phyloP scores from a whole-genome alignment of 768 basidiomycete species.

The Lentinula sp. region DNA sequence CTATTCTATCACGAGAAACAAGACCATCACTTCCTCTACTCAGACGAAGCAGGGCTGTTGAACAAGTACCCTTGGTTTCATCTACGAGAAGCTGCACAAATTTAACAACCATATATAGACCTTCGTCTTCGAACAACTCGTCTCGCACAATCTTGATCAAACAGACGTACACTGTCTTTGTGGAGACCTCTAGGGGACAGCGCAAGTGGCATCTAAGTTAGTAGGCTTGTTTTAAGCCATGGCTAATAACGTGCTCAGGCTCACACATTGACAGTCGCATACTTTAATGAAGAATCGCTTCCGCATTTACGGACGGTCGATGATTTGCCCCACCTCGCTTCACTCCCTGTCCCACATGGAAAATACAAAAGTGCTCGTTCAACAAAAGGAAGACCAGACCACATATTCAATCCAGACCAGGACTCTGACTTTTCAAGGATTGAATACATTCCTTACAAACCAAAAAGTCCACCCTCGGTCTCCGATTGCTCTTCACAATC shows the following conservation, averaged over 20 bases:
- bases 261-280: constrained; percentile 49
- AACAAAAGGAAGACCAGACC: constrained; percentile 50
- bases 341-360: constrained; percentile 14
- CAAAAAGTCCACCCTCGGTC: constrained; percentile 9
- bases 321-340: constrained; percentile 45
- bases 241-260: constrained; percentile 6
- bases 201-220: constrained; percentile 80
- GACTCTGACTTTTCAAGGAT: constrained; percentile 30
- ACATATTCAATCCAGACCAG: constrained; percentile 41
- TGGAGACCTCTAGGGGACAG: constrained; percentile 59
- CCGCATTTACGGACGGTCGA: constrained; percentile 57
- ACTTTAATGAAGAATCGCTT: constrained; percentile 70
- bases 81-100: not conserved
- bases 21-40: constrained; percentile 31
- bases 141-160: constrained; percentile 52
- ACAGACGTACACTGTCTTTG: constrained; percentile 77
- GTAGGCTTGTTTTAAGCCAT: constrained; percentile 19
- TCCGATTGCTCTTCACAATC: constrained; percentile 2
- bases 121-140: constrained; percentile 21
- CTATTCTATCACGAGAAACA: constrained; percentile 78
- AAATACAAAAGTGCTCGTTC: constrained; percentile 69
- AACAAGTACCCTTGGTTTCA: constrained; percentile 24
- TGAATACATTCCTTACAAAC: constrained; percentile 41
- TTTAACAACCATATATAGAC: not conserved
- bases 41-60: constrained; percentile 39